These are phyloP conservation scores for Bonia amplexicaulis DNA, from an alignment of 176 grass and related monocot species.

Conservation along the genomic window DNA sequence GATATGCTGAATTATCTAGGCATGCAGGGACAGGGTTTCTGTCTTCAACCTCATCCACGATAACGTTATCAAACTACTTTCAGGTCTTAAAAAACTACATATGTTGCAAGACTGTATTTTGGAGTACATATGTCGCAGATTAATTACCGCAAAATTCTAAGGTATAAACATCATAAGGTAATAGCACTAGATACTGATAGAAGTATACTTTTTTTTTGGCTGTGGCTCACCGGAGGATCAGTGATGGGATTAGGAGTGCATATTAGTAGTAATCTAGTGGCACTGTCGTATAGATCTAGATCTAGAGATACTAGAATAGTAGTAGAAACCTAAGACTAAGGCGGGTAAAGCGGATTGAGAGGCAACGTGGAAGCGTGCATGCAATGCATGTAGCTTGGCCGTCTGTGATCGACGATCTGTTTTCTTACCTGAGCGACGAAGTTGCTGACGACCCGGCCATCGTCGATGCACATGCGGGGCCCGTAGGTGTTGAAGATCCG, in stretches of 20 bases:
- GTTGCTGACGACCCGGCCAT: conserved; percentile 96
- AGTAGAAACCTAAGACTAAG: not conserved
- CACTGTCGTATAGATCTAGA: not conserved
- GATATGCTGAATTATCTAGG: not conserved
- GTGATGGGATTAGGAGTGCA: not conserved
- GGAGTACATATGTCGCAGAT: not conserved
- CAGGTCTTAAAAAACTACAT: not conserved
- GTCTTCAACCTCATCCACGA: not conserved
- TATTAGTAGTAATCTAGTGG: not conserved
- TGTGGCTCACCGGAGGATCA: not conserved
- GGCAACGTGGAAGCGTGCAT: not conserved
- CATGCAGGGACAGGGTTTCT: not conserved
- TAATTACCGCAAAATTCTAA: not conserved
- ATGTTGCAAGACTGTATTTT: not conserved
- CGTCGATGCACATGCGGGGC: conserved; percentile 95
- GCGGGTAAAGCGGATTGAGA: not conserved
- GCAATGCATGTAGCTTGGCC: not conserved
- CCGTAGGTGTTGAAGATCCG: conserved; percentile 98
- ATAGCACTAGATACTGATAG: not conserved
- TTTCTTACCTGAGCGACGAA: conserved; percentile 78
- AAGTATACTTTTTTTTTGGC: not conserved
- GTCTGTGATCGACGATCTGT: not conserved
- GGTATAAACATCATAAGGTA: not conserved
- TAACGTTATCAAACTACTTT: not conserved
- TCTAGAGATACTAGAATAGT: not conserved